phyloP scores from a whole-genome alignment of 768 basidiomycete species.

The Leucosporidium yakuticum region DNA sequence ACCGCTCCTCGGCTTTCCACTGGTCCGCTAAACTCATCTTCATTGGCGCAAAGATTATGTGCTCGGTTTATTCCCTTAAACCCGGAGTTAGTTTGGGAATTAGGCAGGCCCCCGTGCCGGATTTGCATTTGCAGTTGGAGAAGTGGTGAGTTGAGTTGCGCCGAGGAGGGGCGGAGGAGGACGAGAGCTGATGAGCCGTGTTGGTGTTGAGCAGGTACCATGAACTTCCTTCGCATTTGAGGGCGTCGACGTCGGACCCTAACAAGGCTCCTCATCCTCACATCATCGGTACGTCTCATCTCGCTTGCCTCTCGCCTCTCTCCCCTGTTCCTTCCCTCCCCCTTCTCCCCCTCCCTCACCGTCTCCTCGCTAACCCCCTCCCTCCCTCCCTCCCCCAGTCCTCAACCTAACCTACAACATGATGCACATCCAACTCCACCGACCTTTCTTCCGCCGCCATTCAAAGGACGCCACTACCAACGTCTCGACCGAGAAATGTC shows the following conservation, averaged over 20 bases:
- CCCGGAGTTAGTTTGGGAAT: slow-evolving; percentile 6
- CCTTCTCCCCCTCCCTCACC: not conserved
- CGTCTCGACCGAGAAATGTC: slow-evolving; percentile 29
- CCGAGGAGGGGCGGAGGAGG: no score
- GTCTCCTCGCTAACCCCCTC: not conserved
- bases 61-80: slow-evolving; percentile 15
- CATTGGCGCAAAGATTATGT: slow-evolving; percentile 16
- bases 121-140: slow-evolving; percentile 24
- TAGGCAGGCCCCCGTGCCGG: slow-evolving; percentile 18
- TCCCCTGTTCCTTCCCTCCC: not conserved
- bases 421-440: slow-evolving; percentile 26
- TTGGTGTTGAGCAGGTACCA: slow-evolving; percentile 11
- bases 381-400: not conserved
- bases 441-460: slow-evolving; percentile 19
- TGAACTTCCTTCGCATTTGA: slow-evolving; percentile 24
- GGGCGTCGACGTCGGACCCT: slow-evolving; percentile 16
- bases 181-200: no score
- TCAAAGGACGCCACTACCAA: not conserved
- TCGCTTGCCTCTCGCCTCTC: no score
- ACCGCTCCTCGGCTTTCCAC: slow-evolving; percentile 21
- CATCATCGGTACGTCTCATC: slow-evolving; percentile 5
- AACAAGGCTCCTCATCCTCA: slow-evolving; percentile 25
- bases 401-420: slow-evolving; percentile 16
- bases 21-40: slow-evolving; percentile 14
- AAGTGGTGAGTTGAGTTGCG: slow-evolving; percentile 13